These are phyloP conservation scores for Colletotrichum sp. DNA, from an alignment of 2,329 filamentous ascomycete species.

Conservation along the genomic window DNA sequence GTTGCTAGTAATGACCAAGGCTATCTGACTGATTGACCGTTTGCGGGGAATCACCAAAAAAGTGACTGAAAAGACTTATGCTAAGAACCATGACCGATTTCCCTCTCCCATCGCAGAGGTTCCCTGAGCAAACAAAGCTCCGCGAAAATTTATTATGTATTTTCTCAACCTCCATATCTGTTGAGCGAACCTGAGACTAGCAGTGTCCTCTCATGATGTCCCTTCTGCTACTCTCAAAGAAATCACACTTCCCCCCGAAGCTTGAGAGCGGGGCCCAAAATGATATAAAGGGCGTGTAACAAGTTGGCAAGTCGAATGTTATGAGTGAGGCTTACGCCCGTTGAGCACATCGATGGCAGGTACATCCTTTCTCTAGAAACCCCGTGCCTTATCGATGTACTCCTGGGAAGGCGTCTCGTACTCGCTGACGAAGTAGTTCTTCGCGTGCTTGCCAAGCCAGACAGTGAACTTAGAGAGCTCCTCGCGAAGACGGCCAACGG, in stretches of 20 bases:
- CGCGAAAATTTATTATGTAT: neutral
- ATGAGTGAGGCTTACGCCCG: neutral
- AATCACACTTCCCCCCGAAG: neutral
- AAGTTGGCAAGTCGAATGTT: neutral
- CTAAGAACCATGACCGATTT: neutral
- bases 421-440: conserved; percentile 77
- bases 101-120: neutral
- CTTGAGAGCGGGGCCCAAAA: neutral
- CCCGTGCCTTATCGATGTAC: conserved; percentile 72
- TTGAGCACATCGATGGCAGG: neutral
- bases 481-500: conserved; percentile 85
- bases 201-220: neutral
- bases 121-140: neutral
- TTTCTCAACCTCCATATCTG: neutral
- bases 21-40: neutral
- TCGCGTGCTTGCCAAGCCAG: conserved; percentile 81
- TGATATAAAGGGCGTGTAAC: neutral
- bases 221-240: neutral
- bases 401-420: conserved; percentile 77
- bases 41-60: neutral
- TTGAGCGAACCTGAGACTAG: neutral
- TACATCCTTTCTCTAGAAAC: conserved; percentile 33
- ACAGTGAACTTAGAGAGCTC: conserved; percentile 85
- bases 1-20: neutral
- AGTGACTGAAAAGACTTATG: neutral